phyloP scores from a whole-genome alignment of 2,329 filamentous ascomycete genomes.

The Gnomoniopsis smithogilvyi region DNA sequence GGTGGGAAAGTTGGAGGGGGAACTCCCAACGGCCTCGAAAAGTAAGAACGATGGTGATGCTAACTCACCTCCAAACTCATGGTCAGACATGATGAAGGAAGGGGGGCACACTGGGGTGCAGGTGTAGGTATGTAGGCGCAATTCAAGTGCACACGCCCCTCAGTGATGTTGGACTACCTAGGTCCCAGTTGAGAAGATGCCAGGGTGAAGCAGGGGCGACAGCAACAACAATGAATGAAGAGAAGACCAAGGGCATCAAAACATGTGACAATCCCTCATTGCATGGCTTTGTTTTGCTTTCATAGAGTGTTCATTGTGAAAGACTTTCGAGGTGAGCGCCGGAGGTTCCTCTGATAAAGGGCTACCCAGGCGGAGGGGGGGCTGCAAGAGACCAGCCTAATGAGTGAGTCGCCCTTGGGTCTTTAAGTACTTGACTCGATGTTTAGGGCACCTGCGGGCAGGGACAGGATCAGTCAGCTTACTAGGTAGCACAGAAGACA shows the following conservation, averaged over 20 bases:
- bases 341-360: conserved; percentile 3
- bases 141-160: neutral
- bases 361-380: conserved; percentile 6
- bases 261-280: conserved; percentile 9
- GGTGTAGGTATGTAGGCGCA: too few relatives aligned
- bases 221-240: neutral
- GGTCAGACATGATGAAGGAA: conserved; percentile 55
- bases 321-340: neutral
- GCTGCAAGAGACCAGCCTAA: conserved; percentile 7
- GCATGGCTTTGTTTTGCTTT: neutral
- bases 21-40: neutral
- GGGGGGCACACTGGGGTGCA: neutral
- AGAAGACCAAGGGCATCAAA: neutral
- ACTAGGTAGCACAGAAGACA: neutral
- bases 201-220: neutral
- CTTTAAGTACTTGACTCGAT: conserved; percentile 20
- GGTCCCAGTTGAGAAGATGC: neutral
- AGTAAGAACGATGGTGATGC: neutral
- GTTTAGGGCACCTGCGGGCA: neutral
- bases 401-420: neutral
- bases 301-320: conserved; percentile 9
- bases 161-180: neutral
- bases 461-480: conserved; percentile 3
- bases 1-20: too few relatives aligned
- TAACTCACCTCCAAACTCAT: conserved; percentile 61